Percentiles rank a stretch among this genome's conserved stretches.
These are phyloP conservation scores for Magnusiomyces paraingens DNA, from an alignment of 1,139 yeast genomes.

Conservation along the genomic window DNA sequence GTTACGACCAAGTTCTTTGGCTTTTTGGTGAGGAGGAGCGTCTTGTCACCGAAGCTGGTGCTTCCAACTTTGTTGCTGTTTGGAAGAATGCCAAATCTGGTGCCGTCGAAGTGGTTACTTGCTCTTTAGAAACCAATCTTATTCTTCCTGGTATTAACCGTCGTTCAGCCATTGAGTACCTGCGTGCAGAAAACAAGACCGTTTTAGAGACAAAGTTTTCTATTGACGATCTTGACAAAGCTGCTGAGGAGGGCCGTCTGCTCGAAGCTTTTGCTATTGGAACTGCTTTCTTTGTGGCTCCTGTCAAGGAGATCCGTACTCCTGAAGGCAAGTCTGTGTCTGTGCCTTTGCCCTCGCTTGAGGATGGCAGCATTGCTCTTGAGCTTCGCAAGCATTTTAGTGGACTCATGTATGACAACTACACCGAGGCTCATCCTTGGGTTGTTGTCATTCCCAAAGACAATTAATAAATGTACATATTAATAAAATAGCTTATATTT, in stretches of 20 bases:
- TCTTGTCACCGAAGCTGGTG: conserved; percentile 43
- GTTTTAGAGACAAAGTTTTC: conserved; percentile 38
- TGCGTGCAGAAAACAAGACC: conserved; percentile 24
- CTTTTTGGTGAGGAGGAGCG: conserved; percentile 37
- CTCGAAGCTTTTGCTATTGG: conserved; percentile 42
- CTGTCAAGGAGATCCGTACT: conserved; percentile 35
- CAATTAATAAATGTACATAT: neutral
- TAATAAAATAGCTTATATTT: no score
- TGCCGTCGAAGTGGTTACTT: conserved; percentile 37
- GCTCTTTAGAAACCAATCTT: conserved; percentile 36
- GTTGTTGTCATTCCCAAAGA: conserved; percentile 1
- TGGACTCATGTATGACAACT: conserved; percentile 5
- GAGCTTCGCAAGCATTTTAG: conserved; percentile 7
- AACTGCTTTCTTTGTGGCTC: conserved; percentile 41
- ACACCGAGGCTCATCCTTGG: conserved; percentile 3
- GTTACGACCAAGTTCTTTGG: conserved; percentile 43
- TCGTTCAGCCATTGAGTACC: conserved; percentile 38
- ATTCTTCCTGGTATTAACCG: conserved; percentile 43
- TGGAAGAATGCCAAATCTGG: conserved; percentile 32
- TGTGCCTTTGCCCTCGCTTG: conserved; percentile 28
- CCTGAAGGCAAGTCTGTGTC: conserved; percentile 33
- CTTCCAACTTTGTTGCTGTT: conserved; percentile 40
- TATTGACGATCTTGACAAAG: conserved; percentile 35
- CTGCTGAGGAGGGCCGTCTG: conserved; percentile 36
- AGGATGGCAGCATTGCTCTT: conserved; percentile 12